Base-by-base conservation (phyloP, 106 monocot species). In the Ottelia alismoides region DNA sequence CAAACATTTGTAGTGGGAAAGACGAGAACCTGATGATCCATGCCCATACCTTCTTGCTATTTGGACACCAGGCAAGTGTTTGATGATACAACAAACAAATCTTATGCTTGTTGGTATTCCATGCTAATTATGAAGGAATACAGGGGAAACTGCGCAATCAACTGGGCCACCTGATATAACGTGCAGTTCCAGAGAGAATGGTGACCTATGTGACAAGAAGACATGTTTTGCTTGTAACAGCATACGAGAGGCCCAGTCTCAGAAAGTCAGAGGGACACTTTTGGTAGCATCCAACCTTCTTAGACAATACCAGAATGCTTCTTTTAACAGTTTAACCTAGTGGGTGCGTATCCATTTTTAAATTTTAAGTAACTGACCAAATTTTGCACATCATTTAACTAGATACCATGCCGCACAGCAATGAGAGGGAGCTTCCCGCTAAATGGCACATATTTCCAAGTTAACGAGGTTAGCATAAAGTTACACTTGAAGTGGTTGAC, bases 181-280 rank as follows among this genome's bases (percentile, higher is more conserved):
- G 30, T 67, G 73, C 57, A 59, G 50, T 22, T 44, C 73, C 47
- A 63, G 71, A 58, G 62, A 43, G 17, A 65, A 22, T 2, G 72
- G 75, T 44, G 40, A 45, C 29, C 46, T 90, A 28, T 90, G 90
- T 58, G 57, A 78, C 9, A 66, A 61, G 35, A 31, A 47, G 23
- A 70, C 71, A 30, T 90, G 90, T 65, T 79, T 76, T 64, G 51
- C 67, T 67, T 90, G 90, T 54, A 84, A 72, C 56, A 75, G 64
- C 25, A 70, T 69, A 51, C 56, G 78, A 72, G 82, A 82, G 70
- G 66, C 67, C 43, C 29, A 73, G 19, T 45, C 69, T 49, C 74
- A 82, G 32, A 78, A 49, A 47, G 71, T 75, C 55, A 71, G 68
- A 61, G 78, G 74, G 28, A 74, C 83, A 21, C 21, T 83, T 67